Evolutionary conservation across 2,329 filamentous ascomycete genomes (phyloP), one percentile per base, ranked within the genome.

Genomic region (Balansia obtecta): DNA sequence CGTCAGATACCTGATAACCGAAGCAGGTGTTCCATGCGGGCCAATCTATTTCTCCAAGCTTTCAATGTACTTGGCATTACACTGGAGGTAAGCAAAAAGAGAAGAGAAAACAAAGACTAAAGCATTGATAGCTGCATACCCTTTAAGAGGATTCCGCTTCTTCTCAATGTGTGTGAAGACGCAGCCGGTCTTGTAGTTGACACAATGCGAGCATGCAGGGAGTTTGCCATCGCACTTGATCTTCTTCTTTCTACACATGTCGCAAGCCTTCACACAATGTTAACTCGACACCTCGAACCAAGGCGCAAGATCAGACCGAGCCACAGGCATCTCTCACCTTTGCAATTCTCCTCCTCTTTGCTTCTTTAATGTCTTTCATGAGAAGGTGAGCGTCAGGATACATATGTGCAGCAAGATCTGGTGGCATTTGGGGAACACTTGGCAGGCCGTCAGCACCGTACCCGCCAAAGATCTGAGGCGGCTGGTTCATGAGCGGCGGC

Each of bases 131-230:
- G 20, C 49, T 30, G 51, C 78, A 57, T 77, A 95, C 89, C 93
- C 91, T 75, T 97, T 98, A 1, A 91, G 93, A 49, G 93, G 91
- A 66, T 86, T 93, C 52, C 93, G 80, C 76, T 98, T 98, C 82
- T 98, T 98, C 72, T 98, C 93, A 38, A 97, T 90, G 65, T 95
- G 89, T 0, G 93, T 97, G 64, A 97, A 97, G 59, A 95, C 80
- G 67, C 91, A 98, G 60, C 95, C 89, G 5, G 90, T 96, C 75
- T 96, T 96, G 74, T 96, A 96, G 67, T 96, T 97, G 66, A 86
- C 85, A 67, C 91, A 98, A 69, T 97, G 93, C 8, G 88, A 90
- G 69, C 93, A 98, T 53, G 89, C 83, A 38, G 93, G 91, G 69
- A 95, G 81, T 71, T 94, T 95, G 58, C 93, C 91, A 64, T 97